Conservation (phyloP, 2,329 filamentous ascomycete species). For the Phialemoniopsis sp. region DNA sequence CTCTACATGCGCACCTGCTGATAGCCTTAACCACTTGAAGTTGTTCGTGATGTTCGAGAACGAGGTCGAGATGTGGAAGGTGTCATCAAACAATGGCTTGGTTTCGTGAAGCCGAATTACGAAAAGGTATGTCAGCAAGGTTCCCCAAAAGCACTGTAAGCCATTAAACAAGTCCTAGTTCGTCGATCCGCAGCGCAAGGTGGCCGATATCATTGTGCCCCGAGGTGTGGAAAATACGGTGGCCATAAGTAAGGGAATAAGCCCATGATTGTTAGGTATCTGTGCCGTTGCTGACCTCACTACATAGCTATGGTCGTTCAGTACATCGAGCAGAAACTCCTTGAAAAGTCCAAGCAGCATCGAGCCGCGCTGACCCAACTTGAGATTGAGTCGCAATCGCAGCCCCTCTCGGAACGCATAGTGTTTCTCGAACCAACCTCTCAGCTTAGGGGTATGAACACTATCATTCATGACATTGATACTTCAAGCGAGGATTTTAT, state of each 20-base stretch:
- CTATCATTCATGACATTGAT: slow-evolving; percentile 77
- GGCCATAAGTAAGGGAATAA: slow-evolving; percentile 63
- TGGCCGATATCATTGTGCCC: slow-evolving; percentile 93
- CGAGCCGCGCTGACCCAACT: slow-evolving; percentile 74
- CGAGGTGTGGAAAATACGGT: slow-evolving; percentile 92
- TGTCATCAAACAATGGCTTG: slow-evolving; percentile 97
- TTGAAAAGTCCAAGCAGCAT: slow-evolving; percentile 81
- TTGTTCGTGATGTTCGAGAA: slow-evolving; percentile 83
- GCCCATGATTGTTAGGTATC: too few relatives aligned
- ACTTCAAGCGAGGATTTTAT: slow-evolving; percentile 87
- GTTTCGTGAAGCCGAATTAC: slow-evolving; percentile 94
- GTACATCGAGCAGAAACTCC: slow-evolving; percentile 82
- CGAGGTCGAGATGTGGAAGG: slow-evolving; percentile 89
- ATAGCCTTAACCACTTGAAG: slow-evolving; percentile 33
- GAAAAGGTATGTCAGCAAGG: slow-evolving; percentile 52
- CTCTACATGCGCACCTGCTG: slow-evolving; percentile 1
- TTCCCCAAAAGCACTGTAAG: not conserved
- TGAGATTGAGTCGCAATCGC: slow-evolving; percentile 66
- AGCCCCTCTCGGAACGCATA: slow-evolving; percentile 71
- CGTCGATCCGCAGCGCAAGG: slow-evolving; percentile 85
- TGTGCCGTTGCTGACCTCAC: slow-evolving; percentile 4
- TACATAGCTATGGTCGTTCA: slow-evolving; percentile 82
- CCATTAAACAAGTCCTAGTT: slow-evolving; percentile 40
- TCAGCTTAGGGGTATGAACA: slow-evolving; percentile 85
- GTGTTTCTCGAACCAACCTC: slow-evolving; percentile 70